Conservation (phyloP, 345 rosid genomes). For the Salix suchowensis region DNA sequence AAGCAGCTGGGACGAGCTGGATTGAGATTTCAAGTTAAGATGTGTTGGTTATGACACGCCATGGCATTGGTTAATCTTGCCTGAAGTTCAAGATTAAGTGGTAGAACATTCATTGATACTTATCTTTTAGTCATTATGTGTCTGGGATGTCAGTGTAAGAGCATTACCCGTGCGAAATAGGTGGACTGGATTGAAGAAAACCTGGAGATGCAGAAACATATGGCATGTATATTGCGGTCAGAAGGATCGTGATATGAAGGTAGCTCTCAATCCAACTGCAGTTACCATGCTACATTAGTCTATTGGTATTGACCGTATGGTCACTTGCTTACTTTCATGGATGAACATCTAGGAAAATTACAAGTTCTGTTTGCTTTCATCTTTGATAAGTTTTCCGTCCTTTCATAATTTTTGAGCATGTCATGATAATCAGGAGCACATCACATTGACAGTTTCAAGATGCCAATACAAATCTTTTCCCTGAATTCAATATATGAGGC, state of each 20-base stretch:
- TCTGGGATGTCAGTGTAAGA: neutral
- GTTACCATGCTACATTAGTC: neutral
- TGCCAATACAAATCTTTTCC: neutral
- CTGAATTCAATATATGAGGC: no score
- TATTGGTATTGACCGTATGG: neutral
- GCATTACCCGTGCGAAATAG: neutral
- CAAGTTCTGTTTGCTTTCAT: neutral
- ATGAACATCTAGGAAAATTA: neutral
- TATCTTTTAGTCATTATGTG: neutral
- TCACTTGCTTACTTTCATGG: neutral
- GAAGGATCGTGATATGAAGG: neutral
- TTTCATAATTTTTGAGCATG: neutral
- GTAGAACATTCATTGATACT: neutral
- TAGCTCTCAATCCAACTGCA: no score
- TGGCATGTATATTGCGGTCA: neutral
- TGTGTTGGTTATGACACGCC: neutral
- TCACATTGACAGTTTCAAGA: neutral
- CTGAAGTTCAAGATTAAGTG: conserved; percentile 1
- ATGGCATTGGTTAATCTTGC: neutral
- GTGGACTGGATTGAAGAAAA: neutral
- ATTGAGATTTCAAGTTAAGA: conserved; percentile 35
- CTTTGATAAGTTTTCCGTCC: neutral
- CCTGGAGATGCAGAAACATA: neutral
- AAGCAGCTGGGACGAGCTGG: conserved; percentile 66
- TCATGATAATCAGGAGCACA: neutral